A percentile compares a stretch with the other conserved stretches of the same genome.
Evolutionary conservation across 805 yeast species (phyloP).

Genomic region (Sugiyamaella boreocaroliniensis): DNA sequence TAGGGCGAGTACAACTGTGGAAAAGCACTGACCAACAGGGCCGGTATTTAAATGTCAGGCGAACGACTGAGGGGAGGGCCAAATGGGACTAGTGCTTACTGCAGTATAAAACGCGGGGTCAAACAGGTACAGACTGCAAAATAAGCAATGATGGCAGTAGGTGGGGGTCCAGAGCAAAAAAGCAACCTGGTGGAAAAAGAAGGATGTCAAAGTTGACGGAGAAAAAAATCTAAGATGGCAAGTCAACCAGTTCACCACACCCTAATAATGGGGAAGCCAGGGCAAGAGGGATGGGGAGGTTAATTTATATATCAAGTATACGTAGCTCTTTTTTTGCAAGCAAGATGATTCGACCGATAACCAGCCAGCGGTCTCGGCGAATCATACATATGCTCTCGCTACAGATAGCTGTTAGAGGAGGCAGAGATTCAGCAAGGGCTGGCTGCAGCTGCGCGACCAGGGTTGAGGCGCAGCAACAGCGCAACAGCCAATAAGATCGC

Average conservation of each 20-base stretch:
- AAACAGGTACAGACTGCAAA: neutral
- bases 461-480: neutral
- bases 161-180: too few relatives aligned
- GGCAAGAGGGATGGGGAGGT: neutral
- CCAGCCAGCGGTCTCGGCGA: neutral
- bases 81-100: neutral
- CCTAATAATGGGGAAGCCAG: neutral
- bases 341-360: neutral
- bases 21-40: neutral
- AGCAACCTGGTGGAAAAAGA: neutral
- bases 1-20: neutral
- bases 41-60: neutral
- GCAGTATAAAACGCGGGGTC: neutral
- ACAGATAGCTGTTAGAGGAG: neutral
- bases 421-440: neutral
- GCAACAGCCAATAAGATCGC: too few relatives aligned
- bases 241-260: neutral
- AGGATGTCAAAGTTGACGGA: neutral
- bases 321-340: neutral
- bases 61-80: neutral
- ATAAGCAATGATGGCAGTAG: neutral
- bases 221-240: neutral
- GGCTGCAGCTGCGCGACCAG: neutral
- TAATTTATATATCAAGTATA: too few relatives aligned
- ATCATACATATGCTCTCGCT: neutral